A percentile compares a stretch with the other conserved stretches of the same genome.
phyloP scores from a whole-genome alignment of 2,329 filamentous ascomycete species.

The Dothistroma septosporum region DNA sequence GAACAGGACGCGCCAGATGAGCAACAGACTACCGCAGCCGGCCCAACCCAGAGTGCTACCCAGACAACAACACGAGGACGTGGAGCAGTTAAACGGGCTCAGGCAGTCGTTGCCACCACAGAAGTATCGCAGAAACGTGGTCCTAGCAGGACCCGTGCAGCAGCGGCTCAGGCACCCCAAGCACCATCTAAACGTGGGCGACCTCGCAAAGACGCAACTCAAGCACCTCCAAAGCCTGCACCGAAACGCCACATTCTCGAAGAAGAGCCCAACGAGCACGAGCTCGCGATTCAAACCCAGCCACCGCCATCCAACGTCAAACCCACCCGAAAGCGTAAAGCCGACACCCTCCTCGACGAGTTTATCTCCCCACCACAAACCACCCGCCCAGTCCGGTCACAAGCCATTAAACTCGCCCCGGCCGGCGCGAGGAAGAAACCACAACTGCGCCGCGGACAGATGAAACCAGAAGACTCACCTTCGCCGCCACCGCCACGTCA shows the following conservation, averaged over 20 bases:
- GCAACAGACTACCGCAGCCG: neutral
- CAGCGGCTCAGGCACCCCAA: neutral
- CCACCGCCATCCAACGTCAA: neutral
- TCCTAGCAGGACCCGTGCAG: neutral
- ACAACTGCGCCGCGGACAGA: neutral
- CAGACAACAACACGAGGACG: neutral
- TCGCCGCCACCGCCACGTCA: neutral
- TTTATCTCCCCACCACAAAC: neutral
- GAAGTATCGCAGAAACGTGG: neutral
- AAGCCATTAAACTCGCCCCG: neutral
- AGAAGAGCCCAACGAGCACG: slow-evolving; percentile 3
- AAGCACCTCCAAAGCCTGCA: neutral
- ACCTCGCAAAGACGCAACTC: neutral
- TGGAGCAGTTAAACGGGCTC: neutral
- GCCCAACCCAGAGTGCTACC: neutral
- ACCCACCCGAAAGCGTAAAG: slow-evolving; percentile 8
- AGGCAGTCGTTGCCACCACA: neutral
- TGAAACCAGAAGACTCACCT: neutral
- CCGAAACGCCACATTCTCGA: slow-evolving; percentile 6
- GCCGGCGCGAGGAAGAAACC: neutral
- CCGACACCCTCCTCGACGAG: neutral
- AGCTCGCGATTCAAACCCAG: neutral
- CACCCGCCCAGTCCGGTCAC: too few relatives aligned
- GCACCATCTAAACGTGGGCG: neutral
- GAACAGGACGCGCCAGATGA: slow-evolving; percentile 11